These are phyloP conservation scores for Chalaropsis thielavioides DNA, from an alignment of 2,329 filamentous ascomycete genomes.

Conservation along the genomic window DNA sequence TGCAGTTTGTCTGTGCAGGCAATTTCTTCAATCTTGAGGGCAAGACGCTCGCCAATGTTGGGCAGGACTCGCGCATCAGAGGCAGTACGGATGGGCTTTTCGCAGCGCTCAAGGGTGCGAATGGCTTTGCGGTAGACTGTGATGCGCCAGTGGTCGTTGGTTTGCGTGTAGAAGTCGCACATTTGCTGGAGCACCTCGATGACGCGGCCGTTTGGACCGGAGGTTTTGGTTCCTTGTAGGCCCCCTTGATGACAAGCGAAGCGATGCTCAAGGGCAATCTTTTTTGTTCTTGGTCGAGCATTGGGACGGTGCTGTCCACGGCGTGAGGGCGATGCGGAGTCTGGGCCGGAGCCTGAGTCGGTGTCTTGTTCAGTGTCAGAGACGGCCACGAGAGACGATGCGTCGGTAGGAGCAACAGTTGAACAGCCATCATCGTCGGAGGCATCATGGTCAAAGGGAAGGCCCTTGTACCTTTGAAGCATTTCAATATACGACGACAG, in stretches of 20 bases:
- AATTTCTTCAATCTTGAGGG: constrained; percentile 82
- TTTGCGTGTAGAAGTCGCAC: constrained; percentile 59
- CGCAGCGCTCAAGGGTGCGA: constrained; percentile 53
- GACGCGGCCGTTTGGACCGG: constrained; percentile 59
- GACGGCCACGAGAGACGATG: background rate
- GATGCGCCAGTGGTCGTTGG: constrained; percentile 63
- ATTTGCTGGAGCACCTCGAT: constrained; percentile 67
- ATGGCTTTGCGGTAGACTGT: constrained; percentile 66
- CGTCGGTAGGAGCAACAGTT: background rate
- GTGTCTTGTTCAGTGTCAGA: background rate
- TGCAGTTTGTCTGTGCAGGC: constrained; percentile 56
- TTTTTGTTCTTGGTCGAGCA: constrained; percentile 21
- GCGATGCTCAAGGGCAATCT: constrained; percentile 30
- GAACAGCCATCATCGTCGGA: constrained; percentile 25
- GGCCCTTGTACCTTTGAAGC: constrained; percentile 42
- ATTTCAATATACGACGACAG: constrained; percentile 51
- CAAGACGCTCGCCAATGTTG: constrained; percentile 57
- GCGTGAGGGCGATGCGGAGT: constrained; percentile 12
- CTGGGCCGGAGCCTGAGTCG: background rate
- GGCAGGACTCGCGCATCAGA: constrained; percentile 54
- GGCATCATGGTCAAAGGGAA: constrained; percentile 41
- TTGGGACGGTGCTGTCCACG: constrained; percentile 14
- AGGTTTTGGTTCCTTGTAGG: constrained; percentile 28
- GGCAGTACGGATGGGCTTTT: constrained; percentile 48
- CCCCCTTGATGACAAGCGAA: constrained; percentile 43